Percentiles rank a stretch among this genome's conserved stretches.
Evolutionary conservation across 805 yeast species (phyloP).

Genomic region (Pichia phayaonensis): DNA sequence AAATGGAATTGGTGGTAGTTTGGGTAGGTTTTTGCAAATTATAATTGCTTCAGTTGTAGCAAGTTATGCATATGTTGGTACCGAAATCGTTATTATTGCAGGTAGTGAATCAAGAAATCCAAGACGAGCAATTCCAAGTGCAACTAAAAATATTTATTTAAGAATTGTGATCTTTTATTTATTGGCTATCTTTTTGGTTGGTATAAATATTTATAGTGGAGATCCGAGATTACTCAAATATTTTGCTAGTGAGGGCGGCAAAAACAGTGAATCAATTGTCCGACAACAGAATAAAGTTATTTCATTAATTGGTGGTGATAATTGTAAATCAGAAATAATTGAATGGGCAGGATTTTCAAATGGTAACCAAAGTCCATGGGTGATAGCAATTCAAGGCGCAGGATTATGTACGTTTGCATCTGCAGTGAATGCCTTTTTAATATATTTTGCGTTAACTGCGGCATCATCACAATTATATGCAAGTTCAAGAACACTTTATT

Average conservation of each 20-base stretch:
- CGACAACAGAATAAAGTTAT: slow-evolving; percentile 16
- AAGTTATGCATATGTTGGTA: slow-evolving; percentile 72
- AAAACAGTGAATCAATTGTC: slow-evolving; percentile 14
- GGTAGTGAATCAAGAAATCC: slow-evolving; percentile 86
- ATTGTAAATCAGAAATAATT: slow-evolving; percentile 20
- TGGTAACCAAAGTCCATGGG: slow-evolving; percentile 51
- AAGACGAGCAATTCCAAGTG: slow-evolving; percentile 65
- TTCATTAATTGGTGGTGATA: slow-evolving; percentile 21
- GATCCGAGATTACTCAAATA: slow-evolving; percentile 65
- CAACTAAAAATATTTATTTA: slow-evolving; percentile 69
- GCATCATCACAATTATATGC: slow-evolving; percentile 52
- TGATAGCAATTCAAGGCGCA: slow-evolving; percentile 46
- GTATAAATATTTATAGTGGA: slow-evolving; percentile 68
- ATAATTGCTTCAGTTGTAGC: slow-evolving; percentile 56
- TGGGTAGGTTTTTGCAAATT: slow-evolving; percentile 55
- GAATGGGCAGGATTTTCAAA: slow-evolving; percentile 33
- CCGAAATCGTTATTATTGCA: slow-evolving; percentile 75
- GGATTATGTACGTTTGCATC: slow-evolving; percentile 44
- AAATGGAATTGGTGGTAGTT: slow-evolving; percentile 52
- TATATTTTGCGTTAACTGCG: slow-evolving; percentile 49
- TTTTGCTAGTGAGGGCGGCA: slow-evolving; percentile 27
- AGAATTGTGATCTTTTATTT: slow-evolving; percentile 59
- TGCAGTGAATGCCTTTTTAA: slow-evolving; percentile 44
- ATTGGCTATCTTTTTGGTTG: slow-evolving; percentile 58
- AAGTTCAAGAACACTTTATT: slow-evolving; percentile 52